These are phyloP conservation scores for Botryotinia convoluta DNA, from an alignment of 2,329 filamentous ascomycete genomes.

Conservation along the genomic window DNA sequence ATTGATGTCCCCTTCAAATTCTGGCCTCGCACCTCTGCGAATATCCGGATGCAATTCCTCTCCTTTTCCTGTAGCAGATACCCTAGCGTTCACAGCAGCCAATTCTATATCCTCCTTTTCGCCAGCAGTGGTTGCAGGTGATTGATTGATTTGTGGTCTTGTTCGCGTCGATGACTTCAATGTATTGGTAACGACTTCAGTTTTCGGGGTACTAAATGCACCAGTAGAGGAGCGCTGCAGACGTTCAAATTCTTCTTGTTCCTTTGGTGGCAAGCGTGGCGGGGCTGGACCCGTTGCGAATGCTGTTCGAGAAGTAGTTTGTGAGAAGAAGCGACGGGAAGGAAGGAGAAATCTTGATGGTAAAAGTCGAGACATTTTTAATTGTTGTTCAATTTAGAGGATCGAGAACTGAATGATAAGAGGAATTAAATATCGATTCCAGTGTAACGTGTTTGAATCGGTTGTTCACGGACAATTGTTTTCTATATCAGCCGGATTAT, in stretches of 20 bases:
- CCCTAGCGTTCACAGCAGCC: conserved; percentile 41
- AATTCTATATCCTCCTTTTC: conserved; percentile 31
- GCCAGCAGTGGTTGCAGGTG: conserved; percentile 38
- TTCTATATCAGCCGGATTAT: not conserved
- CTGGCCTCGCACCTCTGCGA: conserved; percentile 74
- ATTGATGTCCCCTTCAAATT: conserved; percentile 90
- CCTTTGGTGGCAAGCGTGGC: conserved; percentile 79
- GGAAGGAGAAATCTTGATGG: conserved; percentile 31
- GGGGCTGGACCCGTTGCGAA: conserved; percentile 64
- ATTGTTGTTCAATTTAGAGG: not conserved
- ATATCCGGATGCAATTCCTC: conserved; percentile 70
- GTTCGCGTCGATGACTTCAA: conserved; percentile 31
- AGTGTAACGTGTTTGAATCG: not conserved
- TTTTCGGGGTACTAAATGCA: conserved; percentile 66
- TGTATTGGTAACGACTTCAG: conserved; percentile 26
- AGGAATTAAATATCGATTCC: not conserved
- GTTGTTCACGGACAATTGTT: not conserved
- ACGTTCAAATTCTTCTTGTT: conserved; percentile 87
- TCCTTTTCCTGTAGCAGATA: conserved; percentile 56
- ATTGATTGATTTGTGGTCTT: conserved; percentile 49
- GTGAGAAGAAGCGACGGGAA: conserved; percentile 34
- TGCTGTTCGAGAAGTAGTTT: conserved; percentile 34
- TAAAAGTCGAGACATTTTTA: conserved; percentile 34
- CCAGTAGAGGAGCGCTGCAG: conserved; percentile 76
- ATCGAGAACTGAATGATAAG: not conserved